Base-by-base conservation (phyloP, 73 alveolate genomes). In the Stentor roeselii region DNA sequence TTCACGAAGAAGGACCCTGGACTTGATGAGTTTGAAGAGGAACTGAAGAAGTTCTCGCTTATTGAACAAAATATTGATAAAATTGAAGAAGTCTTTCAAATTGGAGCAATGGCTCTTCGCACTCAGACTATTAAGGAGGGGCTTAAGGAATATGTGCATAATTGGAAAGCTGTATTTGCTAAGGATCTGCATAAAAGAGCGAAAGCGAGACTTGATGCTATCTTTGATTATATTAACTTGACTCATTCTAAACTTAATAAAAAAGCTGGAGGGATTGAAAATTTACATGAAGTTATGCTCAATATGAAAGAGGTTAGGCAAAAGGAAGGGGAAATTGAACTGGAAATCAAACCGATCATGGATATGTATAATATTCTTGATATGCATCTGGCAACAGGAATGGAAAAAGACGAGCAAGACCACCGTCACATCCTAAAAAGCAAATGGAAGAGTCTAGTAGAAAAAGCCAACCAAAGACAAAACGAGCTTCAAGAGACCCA, bases 231-330 rank as follows among this genome's bases (percentile, higher is more conserved):
- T 2, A 76, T 76, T 31, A 76, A 76, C 60, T 32, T 15, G n/a
- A 76, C 84, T 58, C 59, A 89, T 34, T 59, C 91, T 0, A 87
- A 87, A 75, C 85, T 88, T 39, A 76, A 84, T 3, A 90, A 90
- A 59, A 98, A 95, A 38, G 98, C 93, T 42, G 94, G 93, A 78
- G 99, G 95, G 86, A 96, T 98, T 86, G 99, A 98, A 83, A 94
- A 98, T 74, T 88, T 98, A 61, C 98, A 99, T 41, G 91, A 92
- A 80, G 99, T 98, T n/a, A 98, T 98, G 97, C 93, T 91, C 37
- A 97, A 99, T 36, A 91, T 98, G 78, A 99, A 97, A 88, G 99
- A 96, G 78, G 96, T 98, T 83, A 95, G 99, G 90, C 94, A 93
- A 86, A 95, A 95, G 87, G 97, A 98, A 88, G 95, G 98, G 38